Conservation (phyloP, 2,329 filamentous ascomycete species). For the Fusarium vanettenii region DNA sequence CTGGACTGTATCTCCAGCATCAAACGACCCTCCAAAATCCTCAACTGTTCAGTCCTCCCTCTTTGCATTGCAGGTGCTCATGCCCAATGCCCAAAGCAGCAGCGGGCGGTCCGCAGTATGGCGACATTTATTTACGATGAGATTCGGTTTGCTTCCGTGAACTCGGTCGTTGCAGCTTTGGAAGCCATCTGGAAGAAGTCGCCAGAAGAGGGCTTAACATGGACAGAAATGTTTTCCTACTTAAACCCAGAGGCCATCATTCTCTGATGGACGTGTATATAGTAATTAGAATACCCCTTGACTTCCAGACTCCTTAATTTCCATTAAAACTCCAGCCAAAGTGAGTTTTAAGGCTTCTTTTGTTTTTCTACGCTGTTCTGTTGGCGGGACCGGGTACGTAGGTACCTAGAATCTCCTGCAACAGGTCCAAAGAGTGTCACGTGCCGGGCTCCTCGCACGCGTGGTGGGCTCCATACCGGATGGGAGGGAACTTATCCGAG, state of each 20-base stretch:
- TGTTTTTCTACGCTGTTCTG: too few relatives aligned
- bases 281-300: neutral
- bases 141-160: constrained; percentile 54
- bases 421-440: too few relatives aligned
- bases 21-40: constrained; percentile 49
- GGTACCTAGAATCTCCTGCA: too few relatives aligned
- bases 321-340: too few relatives aligned
- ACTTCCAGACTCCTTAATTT: too few relatives aligned
- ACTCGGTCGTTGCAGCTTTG: constrained; percentile 38
- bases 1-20: constrained; percentile 52
- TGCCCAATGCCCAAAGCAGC: constrained; percentile 44
- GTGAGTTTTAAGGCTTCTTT: too few relatives aligned
- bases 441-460: too few relatives aligned
- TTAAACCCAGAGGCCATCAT: constrained; percentile 42
- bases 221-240: constrained; percentile 40
- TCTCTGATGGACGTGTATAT: constrained; percentile 23
- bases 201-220: constrained; percentile 14
- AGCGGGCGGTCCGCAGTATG: constrained; percentile 34
- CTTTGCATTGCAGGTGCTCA: constrained; percentile 53
- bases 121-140: constrained; percentile 44
- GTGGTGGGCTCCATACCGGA: too few relatives aligned
- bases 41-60: constrained; percentile 54
- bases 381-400: too few relatives aligned
- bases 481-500: too few relatives aligned
- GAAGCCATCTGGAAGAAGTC: constrained; percentile 38